Percentiles rank a stretch among this genome's conserved stretches.
These are phyloP conservation scores for Colletotrichum godetiae DNA, from an alignment of 2,329 filamentous ascomycete genomes.

Conservation along the genomic window DNA sequence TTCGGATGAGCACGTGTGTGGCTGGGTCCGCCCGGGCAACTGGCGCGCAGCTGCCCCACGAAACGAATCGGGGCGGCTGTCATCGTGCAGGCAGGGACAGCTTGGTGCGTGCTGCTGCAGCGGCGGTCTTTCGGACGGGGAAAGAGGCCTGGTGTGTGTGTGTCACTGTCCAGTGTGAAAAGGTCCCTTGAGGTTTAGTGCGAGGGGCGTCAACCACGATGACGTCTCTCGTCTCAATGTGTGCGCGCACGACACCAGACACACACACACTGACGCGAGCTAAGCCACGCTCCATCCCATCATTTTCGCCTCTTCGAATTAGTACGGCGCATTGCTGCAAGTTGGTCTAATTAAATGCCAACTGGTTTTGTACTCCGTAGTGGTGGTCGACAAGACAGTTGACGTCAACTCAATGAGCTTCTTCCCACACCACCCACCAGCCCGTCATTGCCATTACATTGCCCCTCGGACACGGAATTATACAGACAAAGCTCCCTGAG, in stretches of 20 bases:
- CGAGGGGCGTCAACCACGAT: constrained; percentile 22
- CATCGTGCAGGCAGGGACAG: background rate
- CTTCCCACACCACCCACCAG: background rate
- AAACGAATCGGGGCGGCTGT: background rate
- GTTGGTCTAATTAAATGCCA: background rate
- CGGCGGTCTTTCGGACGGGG: background rate
- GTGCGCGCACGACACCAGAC: background rate
- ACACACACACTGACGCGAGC: background rate
- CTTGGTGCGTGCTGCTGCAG: background rate
- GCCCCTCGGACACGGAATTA: background rate
- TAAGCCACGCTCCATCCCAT: constrained; percentile 17
- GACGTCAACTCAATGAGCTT: background rate
- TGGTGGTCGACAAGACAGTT: background rate
- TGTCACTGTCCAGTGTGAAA: too few relatives aligned
- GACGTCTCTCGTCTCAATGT: constrained; percentile 16
- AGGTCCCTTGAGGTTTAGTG: background rate
- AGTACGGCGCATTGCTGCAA: background rate
- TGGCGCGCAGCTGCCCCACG: background rate
- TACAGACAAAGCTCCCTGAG: background rate
- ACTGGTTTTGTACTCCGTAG: background rate
- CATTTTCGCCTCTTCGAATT: background rate
- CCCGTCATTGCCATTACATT: background rate
- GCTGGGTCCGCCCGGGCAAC: background rate
- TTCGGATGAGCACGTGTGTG: background rate
- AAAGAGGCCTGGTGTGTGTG: background rate